Conservation (phyloP, 495 filamentous ascomycete species). For the Aspergillus funiculosus region DNA sequence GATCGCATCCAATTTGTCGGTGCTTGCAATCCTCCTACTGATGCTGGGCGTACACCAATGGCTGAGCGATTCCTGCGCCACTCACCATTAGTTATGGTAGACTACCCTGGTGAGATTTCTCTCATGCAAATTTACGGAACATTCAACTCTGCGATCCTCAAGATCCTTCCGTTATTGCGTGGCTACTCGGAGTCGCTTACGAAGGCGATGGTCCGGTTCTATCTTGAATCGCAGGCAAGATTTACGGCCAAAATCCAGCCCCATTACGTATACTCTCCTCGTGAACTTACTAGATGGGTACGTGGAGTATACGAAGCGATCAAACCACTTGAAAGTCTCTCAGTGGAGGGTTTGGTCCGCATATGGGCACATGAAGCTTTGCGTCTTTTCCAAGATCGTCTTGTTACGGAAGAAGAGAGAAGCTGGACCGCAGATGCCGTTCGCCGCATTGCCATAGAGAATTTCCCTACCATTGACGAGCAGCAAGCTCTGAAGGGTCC, state of each 20-base stretch:
- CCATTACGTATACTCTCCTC: constrained; percentile 97
- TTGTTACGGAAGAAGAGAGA: constrained; percentile 90
- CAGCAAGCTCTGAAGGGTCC: constrained; percentile 83
- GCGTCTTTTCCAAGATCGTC: constrained; percentile 91
- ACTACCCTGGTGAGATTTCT: constrained; percentile 93
- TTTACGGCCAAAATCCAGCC: constrained; percentile 96
- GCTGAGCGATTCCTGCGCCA: constrained; percentile 90
- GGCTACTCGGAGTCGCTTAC: constrained; percentile 92
- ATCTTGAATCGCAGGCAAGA: constrained; percentile 83
- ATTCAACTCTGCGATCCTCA: constrained; percentile 93
- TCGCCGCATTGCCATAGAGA: constrained; percentile 74
- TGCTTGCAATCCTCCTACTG: constrained; percentile 98
- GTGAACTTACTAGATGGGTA: constrained; percentile 96
- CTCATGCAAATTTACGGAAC: constrained; percentile 96
- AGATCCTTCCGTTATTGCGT: constrained; percentile 91
- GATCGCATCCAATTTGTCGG: constrained; percentile 98
- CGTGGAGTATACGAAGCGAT: constrained; percentile 96
- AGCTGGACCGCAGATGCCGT: constrained; percentile 89
- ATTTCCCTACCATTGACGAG: constrained; percentile 90
- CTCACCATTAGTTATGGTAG: constrained; percentile 96
- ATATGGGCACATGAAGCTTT: constrained; percentile 98
- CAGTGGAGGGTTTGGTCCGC: constrained; percentile 85
- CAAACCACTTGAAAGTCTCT: constrained; percentile 77
- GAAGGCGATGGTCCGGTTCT: constrained; percentile 96
- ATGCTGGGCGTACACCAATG: constrained; percentile 92